A percentile compares a stretch with the other conserved stretches of the same genome.
These are phyloP conservation scores for Peronospora belbahrii DNA, from an alignment of 352 stramenopile species.

Conservation along the genomic window DNA sequence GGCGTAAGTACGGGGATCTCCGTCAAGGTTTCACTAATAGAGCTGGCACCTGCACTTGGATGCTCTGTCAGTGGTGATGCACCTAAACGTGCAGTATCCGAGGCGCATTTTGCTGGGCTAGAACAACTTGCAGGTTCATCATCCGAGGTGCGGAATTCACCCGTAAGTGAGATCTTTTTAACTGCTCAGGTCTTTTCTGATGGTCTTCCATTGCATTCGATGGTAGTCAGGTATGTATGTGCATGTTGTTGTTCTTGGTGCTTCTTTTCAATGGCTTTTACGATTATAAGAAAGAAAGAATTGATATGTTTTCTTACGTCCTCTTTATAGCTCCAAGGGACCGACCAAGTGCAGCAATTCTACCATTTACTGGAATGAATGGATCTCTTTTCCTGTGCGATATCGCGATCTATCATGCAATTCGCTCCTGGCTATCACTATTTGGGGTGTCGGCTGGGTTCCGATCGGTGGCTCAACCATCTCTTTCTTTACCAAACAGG, in stretches of 20 bases:
- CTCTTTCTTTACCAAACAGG: constrained; percentile 83
- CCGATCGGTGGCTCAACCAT: constrained; percentile 81
- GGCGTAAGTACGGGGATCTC: constrained; percentile 72
- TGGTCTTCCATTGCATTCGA: constrained; percentile 69
- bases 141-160: constrained; percentile 74
- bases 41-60: constrained; percentile 50
- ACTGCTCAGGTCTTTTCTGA: constrained; percentile 86
- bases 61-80: constrained; percentile 34
- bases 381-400: constrained; percentile 77
- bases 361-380: constrained; percentile 85
- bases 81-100: constrained; percentile 4
- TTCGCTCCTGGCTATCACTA: constrained; percentile 72
- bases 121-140: constrained; percentile 51
- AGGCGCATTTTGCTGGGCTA: constrained; percentile 31
- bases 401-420: constrained; percentile 85
- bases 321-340: constrained; percentile 70
- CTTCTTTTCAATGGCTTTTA: too few relatives aligned
- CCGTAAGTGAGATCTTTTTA: constrained; percentile 82
- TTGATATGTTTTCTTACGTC: too few relatives aligned
- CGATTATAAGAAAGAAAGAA: too few relatives aligned
- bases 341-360: constrained; percentile 83
- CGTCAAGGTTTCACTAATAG: constrained; percentile 72
- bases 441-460: constrained; percentile 79
- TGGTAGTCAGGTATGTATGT: constrained; percentile 58
- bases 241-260: background rate